These are phyloP conservation scores for Zangia roseola DNA, from an alignment of 768 basidiomycete genomes.

Conservation along the genomic window DNA sequence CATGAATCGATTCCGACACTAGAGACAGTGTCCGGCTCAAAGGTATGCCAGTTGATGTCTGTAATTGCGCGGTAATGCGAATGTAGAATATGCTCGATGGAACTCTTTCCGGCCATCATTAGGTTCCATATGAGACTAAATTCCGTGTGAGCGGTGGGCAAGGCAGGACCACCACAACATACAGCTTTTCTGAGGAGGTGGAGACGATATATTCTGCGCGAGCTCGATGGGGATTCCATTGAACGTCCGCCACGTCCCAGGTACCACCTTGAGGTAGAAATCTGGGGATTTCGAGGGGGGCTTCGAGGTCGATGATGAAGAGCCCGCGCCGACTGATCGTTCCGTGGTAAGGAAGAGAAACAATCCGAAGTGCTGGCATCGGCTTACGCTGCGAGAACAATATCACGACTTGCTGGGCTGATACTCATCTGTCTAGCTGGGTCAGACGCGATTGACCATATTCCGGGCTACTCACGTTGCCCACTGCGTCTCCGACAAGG, in stretches of 20 bases:
- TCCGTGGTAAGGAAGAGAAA: background rate
- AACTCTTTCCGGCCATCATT: slow-evolving; percentile 65
- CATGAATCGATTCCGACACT: slow-evolving; percentile 94
- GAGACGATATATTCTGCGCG: slow-evolving; percentile 82
- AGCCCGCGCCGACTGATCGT: slow-evolving; percentile 72
- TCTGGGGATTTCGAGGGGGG: slow-evolving; percentile 82
- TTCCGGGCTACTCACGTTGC: slow-evolving; percentile 56
- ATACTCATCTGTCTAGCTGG: slow-evolving; percentile 74
- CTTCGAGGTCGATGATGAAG: slow-evolving; percentile 92
- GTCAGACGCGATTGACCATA: slow-evolving; percentile 4
- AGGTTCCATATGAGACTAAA: slow-evolving; percentile 91
- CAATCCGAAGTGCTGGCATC: background rate
- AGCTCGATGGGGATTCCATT: slow-evolving; percentile 85
- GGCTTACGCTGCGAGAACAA: slow-evolving; percentile 84
- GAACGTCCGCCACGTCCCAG: slow-evolving; percentile 93
- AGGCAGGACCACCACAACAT: slow-evolving; percentile 24
- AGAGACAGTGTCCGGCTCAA: slow-evolving; percentile 79
- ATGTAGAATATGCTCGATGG: slow-evolving; percentile 81
- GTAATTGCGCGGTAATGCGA: slow-evolving; percentile 95
- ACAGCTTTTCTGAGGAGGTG: slow-evolving; percentile 88
- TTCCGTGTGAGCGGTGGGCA: background rate
- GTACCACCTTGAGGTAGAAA: slow-evolving; percentile 96
- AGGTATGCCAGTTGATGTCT: slow-evolving; percentile 96
- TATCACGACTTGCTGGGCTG: slow-evolving; percentile 82
- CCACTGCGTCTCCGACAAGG: slow-evolving; percentile 78